Evolutionary conservation across 176 grass and related monocot genomes (phyloP), one percentile per base, ranked within the genome.

Genomic region (Cenchrus fungigraminus): DNA sequence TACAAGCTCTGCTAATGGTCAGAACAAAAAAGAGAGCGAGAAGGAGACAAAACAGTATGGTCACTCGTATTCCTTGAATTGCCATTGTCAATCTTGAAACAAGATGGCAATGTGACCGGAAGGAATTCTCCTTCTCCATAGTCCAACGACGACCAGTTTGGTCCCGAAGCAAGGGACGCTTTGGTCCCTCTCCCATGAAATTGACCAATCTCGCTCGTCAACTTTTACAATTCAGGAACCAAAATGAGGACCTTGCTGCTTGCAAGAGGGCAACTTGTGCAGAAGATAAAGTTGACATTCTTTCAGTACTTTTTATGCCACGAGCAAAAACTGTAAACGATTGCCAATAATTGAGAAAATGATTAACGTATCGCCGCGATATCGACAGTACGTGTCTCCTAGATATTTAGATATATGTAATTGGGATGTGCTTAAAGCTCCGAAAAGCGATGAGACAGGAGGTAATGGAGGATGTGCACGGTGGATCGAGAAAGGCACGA

Each of bases 381-480:
- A 46, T 47, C 8, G 43, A 64, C 42, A 25, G 12, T 5, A 62
- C 6, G 40, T 47, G 62, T 79, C 60, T 17, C 8, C 44, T 29
- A 50, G 59, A 79, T 51, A 79, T 79, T 65, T 51, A 31, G 12
- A 53, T 31, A 15, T 65, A 4, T 32, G 4, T 19, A 65, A 65
- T 8, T 12, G 53, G 14, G 60, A 65, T 64, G 45, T 28, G 22
- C 57, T 79, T 66, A 12, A 52, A 53, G 78, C 62, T 80, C 16
- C 16, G 7, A 40, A 80, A 80, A 34, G 60, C 32, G 46, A 13
- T 7, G 62, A 53, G 78, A 80, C 78, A 80, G 5, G 28, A 67
- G 57, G 17, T 80, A 80, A 80, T 80, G 78, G 78, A 66, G 29
- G 62, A 52, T 63, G 25, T 34, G 46, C 46, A 67, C 22, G 46